These are phyloP conservation scores for Closterium sp. DNA, from an alignment of 139 green algal genomes.

Conservation along the genomic window DNA sequence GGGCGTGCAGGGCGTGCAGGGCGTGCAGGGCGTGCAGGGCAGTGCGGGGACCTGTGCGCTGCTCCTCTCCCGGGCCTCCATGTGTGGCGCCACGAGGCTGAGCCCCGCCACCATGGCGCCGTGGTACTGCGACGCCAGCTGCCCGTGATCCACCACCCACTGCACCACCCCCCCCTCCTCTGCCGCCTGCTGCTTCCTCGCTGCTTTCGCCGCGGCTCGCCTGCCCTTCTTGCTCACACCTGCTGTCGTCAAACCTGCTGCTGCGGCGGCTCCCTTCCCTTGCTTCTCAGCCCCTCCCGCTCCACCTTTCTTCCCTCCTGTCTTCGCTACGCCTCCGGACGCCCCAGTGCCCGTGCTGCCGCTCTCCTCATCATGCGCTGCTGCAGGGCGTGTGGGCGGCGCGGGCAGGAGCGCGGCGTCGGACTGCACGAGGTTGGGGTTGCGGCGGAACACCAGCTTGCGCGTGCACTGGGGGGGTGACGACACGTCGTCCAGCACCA, in stretches of 20 bases:
- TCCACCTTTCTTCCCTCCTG: neutral
- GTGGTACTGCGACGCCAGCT: conserved; percentile 59
- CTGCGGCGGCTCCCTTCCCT: neutral
- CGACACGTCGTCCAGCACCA: neutral
- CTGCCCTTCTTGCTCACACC: neutral
- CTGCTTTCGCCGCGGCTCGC: neutral
- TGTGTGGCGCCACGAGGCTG: conserved; percentile 23
- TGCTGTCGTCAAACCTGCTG: neutral
- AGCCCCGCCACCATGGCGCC: conserved; percentile 55
- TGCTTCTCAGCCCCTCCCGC: conserved; percentile 13
- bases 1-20: neutral
- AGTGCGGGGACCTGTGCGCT: neutral
- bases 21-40: neutral
- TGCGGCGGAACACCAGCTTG: conserved; percentile 58
- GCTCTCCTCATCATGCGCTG: neutral
- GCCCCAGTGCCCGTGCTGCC: neutral
- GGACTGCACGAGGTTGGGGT: conserved; percentile 58
- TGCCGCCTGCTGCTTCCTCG: neutral
- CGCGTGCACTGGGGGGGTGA: conserved; percentile 4
- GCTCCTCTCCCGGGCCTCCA: neutral
- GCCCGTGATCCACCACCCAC: conserved; percentile 42
- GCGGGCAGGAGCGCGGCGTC: conserved; percentile 47
- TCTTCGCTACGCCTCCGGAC: neutral
- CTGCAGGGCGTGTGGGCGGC: neutral
- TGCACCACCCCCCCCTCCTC: conserved; percentile 9